Conservation (phyloP, 2,329 filamentous ascomycete species). For the Arthroderma sp. region DNA sequence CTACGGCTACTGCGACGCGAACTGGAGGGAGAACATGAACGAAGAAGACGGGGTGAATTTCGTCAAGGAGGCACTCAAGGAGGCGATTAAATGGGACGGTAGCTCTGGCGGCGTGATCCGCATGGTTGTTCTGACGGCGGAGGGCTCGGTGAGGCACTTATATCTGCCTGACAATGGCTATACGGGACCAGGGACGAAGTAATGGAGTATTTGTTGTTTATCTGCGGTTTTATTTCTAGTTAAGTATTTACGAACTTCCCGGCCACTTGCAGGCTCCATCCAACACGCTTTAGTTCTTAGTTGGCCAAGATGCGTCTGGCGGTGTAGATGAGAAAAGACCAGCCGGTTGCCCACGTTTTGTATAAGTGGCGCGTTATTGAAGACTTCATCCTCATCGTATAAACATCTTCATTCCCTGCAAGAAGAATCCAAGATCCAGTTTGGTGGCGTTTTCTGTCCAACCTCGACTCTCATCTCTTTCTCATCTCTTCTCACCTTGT, state of each 20-base stretch:
- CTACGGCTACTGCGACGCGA: conserved; percentile 93
- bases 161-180: conserved; percentile 92
- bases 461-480: too few relatives aligned
- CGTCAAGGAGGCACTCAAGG: conserved; percentile 77
- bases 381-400: too few relatives aligned
- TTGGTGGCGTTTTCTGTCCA: too few relatives aligned
- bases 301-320: too few relatives aligned
- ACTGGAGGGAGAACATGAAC: conserved; percentile 93
- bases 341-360: too few relatives aligned
- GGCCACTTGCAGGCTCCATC: too few relatives aligned
- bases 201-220: conserved; percentile 6
- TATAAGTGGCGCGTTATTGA: too few relatives aligned
- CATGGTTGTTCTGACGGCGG: conserved; percentile 87
- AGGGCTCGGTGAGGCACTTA: conserved; percentile 81
- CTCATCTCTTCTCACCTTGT: not conserved
- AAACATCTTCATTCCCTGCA: too few relatives aligned
- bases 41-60: conserved; percentile 83
- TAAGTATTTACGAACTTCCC: not conserved
- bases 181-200: conserved; percentile 51
- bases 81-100: conserved; percentile 99
- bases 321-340: too few relatives aligned
- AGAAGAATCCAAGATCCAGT: too few relatives aligned
- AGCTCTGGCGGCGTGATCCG: conserved; percentile 96
- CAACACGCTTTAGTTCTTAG: too few relatives aligned
- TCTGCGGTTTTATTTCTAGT: not conserved